Evolutionary conservation across 2,329 filamentous ascomycete genomes (phyloP).

Genomic region (Dactylellina leptospora): DNA sequence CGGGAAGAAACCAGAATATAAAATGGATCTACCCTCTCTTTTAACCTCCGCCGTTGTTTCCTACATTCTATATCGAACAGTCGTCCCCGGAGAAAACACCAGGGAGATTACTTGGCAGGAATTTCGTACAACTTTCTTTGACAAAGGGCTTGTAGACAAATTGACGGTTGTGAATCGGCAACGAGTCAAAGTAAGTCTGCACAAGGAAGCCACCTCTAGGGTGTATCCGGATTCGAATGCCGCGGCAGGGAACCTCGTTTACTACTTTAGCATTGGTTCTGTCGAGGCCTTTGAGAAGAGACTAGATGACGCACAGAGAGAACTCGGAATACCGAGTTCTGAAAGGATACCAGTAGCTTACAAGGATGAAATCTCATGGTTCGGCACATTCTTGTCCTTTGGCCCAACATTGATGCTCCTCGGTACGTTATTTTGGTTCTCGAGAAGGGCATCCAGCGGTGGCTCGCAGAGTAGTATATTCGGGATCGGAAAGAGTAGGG

Average conservation of each 20-base stretch:
- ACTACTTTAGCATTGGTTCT: conserved; percentile 95
- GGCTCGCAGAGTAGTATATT: conserved; percentile 81
- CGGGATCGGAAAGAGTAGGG: conserved; percentile 92
- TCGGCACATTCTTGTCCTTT: conserved; percentile 78
- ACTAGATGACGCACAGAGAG: conserved; percentile 85
- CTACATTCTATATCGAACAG: conserved; percentile 70
- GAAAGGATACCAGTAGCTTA: conserved; percentile 95
- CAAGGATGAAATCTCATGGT: conserved; percentile 75
- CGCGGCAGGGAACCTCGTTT: conserved; percentile 71
- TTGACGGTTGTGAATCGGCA: conserved; percentile 80
- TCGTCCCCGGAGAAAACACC: conserved; percentile 72
- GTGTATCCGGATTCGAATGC: conserved; percentile 80
- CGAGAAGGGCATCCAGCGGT: conserved; percentile 75
- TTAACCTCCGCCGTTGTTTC: conserved; percentile 69
- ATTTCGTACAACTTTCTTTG: conserved; percentile 88
- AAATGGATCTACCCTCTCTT: conserved; percentile 48
- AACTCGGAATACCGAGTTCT: conserved; percentile 82
- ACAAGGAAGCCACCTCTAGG: conserved; percentile 75
- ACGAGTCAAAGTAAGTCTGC: conserved; percentile 80
- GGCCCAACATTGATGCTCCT: conserved; percentile 88
- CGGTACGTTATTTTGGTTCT: conserved; percentile 80
- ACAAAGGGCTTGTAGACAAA: conserved; percentile 95
- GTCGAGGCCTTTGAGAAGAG: conserved; percentile 90
- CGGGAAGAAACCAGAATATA: conserved; percentile 43
- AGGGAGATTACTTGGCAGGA: conserved; percentile 98